Conservation (phyloP, 2,329 filamentous ascomycete species). For the Thelonectria rubi region DNA sequence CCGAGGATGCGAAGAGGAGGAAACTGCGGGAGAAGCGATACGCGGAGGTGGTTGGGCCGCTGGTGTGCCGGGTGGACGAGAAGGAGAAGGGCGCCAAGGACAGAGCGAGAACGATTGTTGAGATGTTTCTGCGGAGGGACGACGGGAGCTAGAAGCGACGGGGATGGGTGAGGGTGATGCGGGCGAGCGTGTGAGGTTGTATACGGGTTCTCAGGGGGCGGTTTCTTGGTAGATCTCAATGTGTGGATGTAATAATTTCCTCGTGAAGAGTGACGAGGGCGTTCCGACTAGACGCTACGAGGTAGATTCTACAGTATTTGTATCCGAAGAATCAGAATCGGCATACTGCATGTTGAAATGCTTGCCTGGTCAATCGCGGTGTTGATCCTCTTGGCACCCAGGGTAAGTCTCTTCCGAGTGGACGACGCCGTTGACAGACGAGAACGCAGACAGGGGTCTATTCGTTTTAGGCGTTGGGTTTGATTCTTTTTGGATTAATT, state of each 20-base stretch:
- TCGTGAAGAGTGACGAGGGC: neutral
- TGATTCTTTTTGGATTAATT: neutral
- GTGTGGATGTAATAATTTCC: conserved; percentile 1
- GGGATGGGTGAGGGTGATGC: conserved; percentile 25
- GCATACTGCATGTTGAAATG: neutral
- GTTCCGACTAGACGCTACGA: neutral
- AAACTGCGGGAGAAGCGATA: conserved; percentile 68
- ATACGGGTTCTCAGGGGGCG: conserved; percentile 1
- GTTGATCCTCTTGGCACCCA: too few species aligned
- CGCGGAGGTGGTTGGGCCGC: conserved; percentile 70
- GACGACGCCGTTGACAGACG: too few species aligned
- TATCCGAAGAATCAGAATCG: neutral
- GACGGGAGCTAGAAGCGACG: conserved; percentile 44
- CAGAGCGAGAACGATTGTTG: conserved; percentile 71
- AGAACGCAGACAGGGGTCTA: too few species aligned
- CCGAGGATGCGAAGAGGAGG: conserved; percentile 54
- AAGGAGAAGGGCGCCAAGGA: conserved; percentile 70
- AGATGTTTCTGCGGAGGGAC: conserved; percentile 67
- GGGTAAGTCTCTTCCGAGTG: too few species aligned
- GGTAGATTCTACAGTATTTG: neutral
- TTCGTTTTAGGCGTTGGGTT: neutral
- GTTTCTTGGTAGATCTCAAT: conserved; percentile 3
- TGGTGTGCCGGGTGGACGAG: conserved; percentile 65
- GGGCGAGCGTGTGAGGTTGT: conserved; percentile 30
- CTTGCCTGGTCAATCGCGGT: too few species aligned